Conservation (phyloP, 257 asterid genomes). For the Eustoma russellianum region DNA sequence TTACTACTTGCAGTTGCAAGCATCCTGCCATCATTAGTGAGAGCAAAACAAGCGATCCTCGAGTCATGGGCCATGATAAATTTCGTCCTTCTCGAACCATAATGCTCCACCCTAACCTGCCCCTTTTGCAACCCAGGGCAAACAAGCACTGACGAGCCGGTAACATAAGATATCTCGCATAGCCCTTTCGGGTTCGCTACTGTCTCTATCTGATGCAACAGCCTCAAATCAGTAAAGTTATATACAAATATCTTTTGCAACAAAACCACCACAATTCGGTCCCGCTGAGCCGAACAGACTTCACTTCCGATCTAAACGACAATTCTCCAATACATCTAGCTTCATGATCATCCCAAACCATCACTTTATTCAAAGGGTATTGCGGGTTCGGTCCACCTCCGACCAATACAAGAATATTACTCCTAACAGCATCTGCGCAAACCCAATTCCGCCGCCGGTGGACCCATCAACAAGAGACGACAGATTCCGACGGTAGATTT, state of each 20-base stretch:
- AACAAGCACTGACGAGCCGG: constrained; percentile 67
- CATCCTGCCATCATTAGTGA: constrained; percentile 74
- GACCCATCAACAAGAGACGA: constrained; percentile 6
- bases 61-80: constrained; percentile 78
- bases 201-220: constrained; percentile 84
- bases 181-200: constrained; percentile 71
- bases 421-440: constrained; percentile 82
- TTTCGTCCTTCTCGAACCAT: constrained; percentile 58
- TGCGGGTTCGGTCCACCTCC: constrained; percentile 84
- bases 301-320: constrained; percentile 79
- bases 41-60: constrained; percentile 51
- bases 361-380: constrained; percentile 71
- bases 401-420: constrained; percentile 65
- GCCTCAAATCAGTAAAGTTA: constrained; percentile 73
- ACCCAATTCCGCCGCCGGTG: constrained; percentile 43
- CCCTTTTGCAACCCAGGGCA: constrained; percentile 86
- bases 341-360: constrained; percentile 92
- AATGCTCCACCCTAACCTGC: constrained; percentile 87
- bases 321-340: constrained; percentile 80
- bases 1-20: constrained; percentile 85
- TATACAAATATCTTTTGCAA: constrained; percentile 78
- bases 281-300: constrained; percentile 67
- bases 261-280: constrained; percentile 58
- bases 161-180: constrained; percentile 70
- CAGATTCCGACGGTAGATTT: constrained; percentile 67